Evolutionary conservation across 2,329 filamentous ascomycete genomes (phyloP).

Genomic region (Emergomyces africanus): DNA sequence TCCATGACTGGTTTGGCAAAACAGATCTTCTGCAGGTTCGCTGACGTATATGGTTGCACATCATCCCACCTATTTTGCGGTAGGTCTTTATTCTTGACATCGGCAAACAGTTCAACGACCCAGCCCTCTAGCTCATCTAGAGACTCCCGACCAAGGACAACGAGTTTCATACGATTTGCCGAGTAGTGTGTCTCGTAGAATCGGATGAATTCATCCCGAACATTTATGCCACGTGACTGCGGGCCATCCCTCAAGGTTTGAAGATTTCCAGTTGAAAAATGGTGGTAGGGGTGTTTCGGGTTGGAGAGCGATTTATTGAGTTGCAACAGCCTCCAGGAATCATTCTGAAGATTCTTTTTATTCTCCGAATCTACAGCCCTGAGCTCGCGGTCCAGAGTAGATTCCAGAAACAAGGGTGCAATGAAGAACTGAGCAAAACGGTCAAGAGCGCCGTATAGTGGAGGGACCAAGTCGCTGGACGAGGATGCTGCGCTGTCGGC

Average conservation of each 20-base stretch:
- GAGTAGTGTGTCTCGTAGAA: conserved; percentile 87
- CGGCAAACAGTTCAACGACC: conserved; percentile 72
- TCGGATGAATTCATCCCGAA: conserved; percentile 81
- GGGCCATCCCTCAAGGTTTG: conserved; percentile 75
- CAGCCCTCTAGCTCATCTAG: conserved; percentile 73
- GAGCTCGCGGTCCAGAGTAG: conserved; percentile 75
- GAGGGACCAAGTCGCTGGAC: conserved; percentile 30
- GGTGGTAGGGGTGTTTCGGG: conserved; percentile 73
- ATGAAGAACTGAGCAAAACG: conserved; percentile 93
- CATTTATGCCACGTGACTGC: conserved; percentile 65
- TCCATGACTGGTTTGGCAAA: conserved; percentile 93
- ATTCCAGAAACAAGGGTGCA: conserved; percentile 70
- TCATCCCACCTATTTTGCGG: conserved; percentile 54
- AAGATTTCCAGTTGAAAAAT: conserved; percentile 84
- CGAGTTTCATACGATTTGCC: conserved; percentile 86
- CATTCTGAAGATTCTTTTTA: conserved; percentile 92
- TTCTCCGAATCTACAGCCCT: conserved; percentile 89
- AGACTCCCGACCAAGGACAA: conserved; percentile 68
- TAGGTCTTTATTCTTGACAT: conserved; percentile 69
- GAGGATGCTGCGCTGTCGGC: conserved; percentile 15
- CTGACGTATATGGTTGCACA: conserved; percentile 45
- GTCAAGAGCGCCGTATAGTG: conserved; percentile 70
- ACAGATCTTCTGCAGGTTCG: conserved; percentile 55
- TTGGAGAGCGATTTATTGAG: conserved; percentile 82
- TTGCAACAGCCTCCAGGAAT: conserved; percentile 77